phyloP scores from a whole-genome alignment of 208 protist species.

The Leptomonas pyrrhocoris region DNA sequence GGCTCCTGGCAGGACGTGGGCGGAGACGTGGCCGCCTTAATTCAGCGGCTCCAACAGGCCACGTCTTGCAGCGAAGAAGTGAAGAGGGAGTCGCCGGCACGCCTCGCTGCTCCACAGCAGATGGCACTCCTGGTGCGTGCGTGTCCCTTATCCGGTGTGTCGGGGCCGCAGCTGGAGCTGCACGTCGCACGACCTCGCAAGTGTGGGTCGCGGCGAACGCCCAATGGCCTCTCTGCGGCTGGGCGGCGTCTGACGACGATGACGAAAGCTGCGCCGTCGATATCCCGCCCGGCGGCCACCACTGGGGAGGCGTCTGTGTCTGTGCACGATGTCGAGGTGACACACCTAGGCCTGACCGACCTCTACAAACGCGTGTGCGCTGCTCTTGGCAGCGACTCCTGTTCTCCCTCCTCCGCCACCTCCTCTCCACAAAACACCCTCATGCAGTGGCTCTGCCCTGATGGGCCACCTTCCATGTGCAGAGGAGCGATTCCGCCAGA shows the following conservation, averaged over 20 bases:
- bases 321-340: slow-evolving; percentile 11
- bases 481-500: slow-evolving; percentile 3
- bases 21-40: slow-evolving; percentile 29
- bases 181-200: slow-evolving; percentile 14
- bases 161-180: slow-evolving; percentile 25
- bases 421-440: not conserved
- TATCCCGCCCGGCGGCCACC: not conserved
- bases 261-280: too few species aligned
- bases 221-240: not conserved
- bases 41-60: slow-evolving; percentile 14
- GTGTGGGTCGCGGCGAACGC: not conserved
- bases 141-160: slow-evolving; percentile 25
- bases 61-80: not conserved
- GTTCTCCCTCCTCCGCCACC: not conserved
- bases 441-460: slow-evolving; percentile 19
- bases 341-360: slow-evolving; percentile 5
- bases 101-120: slow-evolving; percentile 14
- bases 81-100: not conserved
- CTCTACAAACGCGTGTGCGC: slow-evolving; percentile 14
- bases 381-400: not conserved
- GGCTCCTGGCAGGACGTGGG: slow-evolving; percentile 50
- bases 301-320: not conserved
- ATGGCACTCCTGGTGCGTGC: slow-evolving; percentile 45
- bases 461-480: not conserved
- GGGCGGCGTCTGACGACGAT: not conserved